phyloP scores from a whole-genome alignment of 2,329 filamentous ascomycete genomes.

The Colletotrichum aenigma region DNA sequence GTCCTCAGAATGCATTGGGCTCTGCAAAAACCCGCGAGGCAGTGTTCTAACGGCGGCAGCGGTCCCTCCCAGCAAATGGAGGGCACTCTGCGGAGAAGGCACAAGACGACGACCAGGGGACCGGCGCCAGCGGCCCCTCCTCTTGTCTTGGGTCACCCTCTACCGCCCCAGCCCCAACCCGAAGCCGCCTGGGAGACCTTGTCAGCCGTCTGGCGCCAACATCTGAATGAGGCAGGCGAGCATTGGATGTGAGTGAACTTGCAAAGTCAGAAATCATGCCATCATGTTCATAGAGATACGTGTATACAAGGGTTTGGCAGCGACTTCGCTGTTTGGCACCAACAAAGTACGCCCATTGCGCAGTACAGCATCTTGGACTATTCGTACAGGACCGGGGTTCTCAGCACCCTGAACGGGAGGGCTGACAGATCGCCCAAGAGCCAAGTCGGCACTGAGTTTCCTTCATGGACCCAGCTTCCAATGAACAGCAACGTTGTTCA shows the following conservation, averaged over 20 bases:
- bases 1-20: background rate
- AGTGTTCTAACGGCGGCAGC: background rate
- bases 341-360: background rate
- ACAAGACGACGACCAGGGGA: background rate
- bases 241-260: background rate
- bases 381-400: background rate
- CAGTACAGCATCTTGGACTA: background rate
- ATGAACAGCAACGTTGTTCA: background rate
- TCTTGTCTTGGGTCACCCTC: background rate
- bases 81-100: background rate
- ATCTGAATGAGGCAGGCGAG: background rate
- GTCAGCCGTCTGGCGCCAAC: background rate
- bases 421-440: background rate
- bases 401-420: background rate
- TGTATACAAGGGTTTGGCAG: background rate
- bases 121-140: constrained; percentile 6
- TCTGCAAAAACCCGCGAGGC: background rate
- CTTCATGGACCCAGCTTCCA: background rate
- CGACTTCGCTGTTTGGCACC: background rate
- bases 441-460: constrained; percentile 4
- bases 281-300: background rate
- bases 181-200: constrained; percentile 4
- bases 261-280: background rate
- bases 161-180: background rate
- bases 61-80: background rate